Percentiles rank a stretch among this genome's conserved stretches.
Conservation (phyloP, 805 yeast genomes). For the Zygoascus biomembranicola region DNA sequence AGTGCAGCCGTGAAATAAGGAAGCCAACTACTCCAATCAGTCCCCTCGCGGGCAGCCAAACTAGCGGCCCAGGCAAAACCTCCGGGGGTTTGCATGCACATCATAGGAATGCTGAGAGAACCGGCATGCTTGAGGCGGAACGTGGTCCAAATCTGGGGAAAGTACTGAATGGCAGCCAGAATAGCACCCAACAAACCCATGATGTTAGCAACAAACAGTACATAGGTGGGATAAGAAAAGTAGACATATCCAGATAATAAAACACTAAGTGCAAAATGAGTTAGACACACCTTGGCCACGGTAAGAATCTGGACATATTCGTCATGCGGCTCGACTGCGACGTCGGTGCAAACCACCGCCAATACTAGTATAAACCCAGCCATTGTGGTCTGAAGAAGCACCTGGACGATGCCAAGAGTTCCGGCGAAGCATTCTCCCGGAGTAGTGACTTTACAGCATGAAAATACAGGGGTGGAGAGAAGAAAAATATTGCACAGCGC, state of each 20-base stretch:
- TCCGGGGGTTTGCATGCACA: conserved; percentile 85
- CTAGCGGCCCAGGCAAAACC: conserved; percentile 76
- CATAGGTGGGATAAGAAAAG: conserved; percentile 7
- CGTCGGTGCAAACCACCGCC: conserved; percentile 19
- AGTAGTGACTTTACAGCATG: conserved; percentile 42
- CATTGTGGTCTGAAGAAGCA: conserved; percentile 52
- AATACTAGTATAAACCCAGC: conserved; percentile 41
- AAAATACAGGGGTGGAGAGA: conserved; percentile 50
- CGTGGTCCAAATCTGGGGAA: conserved; percentile 75
- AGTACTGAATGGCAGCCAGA: conserved; percentile 60
- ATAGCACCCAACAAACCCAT: conserved; percentile 60
- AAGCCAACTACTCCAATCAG: conserved; percentile 82
- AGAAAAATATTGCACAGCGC: conserved; percentile 60
- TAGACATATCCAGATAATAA: conserved; percentile 14
- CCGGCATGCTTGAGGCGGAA: conserved; percentile 67
- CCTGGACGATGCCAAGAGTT: conserved; percentile 58
- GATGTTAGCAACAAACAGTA: conserved; percentile 39
- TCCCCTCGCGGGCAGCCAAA: conserved; percentile 60
- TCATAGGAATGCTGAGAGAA: conserved; percentile 68
- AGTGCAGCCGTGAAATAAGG: conserved; percentile 67
- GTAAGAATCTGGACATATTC: conserved; percentile 14
- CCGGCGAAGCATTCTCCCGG: conserved; percentile 57
- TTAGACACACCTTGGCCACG: conserved; percentile 17
- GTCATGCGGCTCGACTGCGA: conserved; percentile 12
- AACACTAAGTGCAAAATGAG: conserved; percentile 25